Conservation (phyloP, 495 filamentous ascomycete species). For the Penicillium angulare region DNA sequence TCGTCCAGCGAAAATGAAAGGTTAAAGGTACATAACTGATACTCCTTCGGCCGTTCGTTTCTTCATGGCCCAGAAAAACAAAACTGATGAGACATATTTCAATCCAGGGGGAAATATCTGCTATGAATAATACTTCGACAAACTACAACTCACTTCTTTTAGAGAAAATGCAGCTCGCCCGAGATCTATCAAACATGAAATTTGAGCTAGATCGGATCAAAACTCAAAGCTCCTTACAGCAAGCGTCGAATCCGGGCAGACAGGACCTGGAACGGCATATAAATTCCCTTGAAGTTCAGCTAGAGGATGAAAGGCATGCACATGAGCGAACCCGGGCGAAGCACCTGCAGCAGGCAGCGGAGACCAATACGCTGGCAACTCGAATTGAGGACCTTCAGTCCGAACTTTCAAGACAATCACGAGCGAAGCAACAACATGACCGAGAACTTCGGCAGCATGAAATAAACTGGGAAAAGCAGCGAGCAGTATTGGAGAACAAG, state of each 20-base stretch:
- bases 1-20: conserved; percentile 63
- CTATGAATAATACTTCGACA: conserved; percentile 58
- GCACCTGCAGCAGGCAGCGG: conserved; percentile 34
- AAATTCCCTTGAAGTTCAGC: conserved; percentile 70
- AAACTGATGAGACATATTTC: background rate
- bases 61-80: background rate
- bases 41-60: background rate
- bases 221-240: conserved; percentile 63
- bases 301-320: conserved; percentile 73
- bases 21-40: conserved; percentile 55
- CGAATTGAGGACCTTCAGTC: conserved; percentile 41
- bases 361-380: conserved; percentile 46
- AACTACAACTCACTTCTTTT: conserved; percentile 68
- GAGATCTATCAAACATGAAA: conserved; percentile 67
- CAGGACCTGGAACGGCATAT: conserved; percentile 71
- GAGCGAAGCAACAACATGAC: conserved; percentile 37
- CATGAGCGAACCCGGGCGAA: conserved; percentile 59
- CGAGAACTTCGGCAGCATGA: conserved; percentile 27
- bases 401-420: conserved; percentile 45
- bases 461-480: conserved; percentile 53
- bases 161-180: conserved; percentile 72
- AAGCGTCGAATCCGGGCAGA: conserved; percentile 69
- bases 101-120: conserved; percentile 63
- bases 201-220: conserved; percentile 77
- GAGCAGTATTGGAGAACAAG: conserved; percentile 60